Conservation (phyloP, 345 rosid species). For the Reutealis trisperma region DNA sequence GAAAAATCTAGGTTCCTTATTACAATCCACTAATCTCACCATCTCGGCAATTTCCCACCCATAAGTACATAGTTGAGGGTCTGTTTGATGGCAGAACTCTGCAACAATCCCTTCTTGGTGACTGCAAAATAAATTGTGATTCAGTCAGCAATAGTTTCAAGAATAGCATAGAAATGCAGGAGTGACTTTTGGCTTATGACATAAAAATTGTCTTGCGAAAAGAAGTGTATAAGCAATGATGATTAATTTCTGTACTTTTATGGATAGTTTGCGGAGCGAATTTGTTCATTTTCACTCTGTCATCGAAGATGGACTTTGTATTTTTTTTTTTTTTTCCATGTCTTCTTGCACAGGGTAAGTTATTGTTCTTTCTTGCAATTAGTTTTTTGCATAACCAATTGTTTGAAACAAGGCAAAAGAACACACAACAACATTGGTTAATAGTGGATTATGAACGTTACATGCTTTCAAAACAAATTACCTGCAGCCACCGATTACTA, state of each 20-base stretch:
- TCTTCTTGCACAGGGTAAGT: too few relatives aligned
- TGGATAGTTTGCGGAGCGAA: too few relatives aligned
- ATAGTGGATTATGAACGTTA: not conserved
- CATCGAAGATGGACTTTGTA: too few relatives aligned
- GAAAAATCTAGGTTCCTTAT: not conserved
- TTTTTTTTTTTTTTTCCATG: too few relatives aligned
- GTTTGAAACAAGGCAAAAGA: not conserved
- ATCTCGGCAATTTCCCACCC: constrained; percentile 65
- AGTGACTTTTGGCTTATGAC: too few relatives aligned
- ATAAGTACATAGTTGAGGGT: constrained; percentile 53
- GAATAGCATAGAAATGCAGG: not conserved
- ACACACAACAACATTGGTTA: not conserved
- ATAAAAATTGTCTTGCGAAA: too few relatives aligned
- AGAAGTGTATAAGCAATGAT: too few relatives aligned
- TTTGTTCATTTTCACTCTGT: too few relatives aligned
- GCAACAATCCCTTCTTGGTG: constrained; percentile 85
- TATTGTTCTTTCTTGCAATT: too few relatives aligned
- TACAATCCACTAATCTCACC: constrained; percentile 65
- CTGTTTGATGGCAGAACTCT: constrained; percentile 62
- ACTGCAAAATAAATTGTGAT: constrained; percentile 42
- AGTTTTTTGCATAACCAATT: not conserved
- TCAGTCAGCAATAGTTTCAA: not conserved
- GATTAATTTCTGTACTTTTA: too few relatives aligned
- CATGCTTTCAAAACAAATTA: constrained; percentile 11
- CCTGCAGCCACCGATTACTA: constrained; percentile 67